Base-by-base conservation (phyloP, 2,329 filamentous ascomycete species). In the Penicillium oxalicum region DNA sequence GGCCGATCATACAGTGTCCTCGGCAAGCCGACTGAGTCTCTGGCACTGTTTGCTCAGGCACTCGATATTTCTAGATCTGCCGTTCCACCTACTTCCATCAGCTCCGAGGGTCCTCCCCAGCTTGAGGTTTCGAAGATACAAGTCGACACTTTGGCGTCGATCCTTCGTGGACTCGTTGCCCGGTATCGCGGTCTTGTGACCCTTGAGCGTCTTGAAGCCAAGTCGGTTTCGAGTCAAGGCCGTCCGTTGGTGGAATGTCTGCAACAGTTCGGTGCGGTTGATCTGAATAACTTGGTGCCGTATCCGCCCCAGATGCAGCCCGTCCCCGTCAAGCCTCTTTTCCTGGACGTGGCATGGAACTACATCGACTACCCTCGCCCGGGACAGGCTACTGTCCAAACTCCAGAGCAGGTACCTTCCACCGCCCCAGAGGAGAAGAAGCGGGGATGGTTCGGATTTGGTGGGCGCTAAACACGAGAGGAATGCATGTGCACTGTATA, bases 301-400 rank as follows among this genome's bases (percentile, higher is more conserved):
- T 96, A 91, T 68, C 93, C 93, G 9, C 91, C 91, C 1, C 87
- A 83, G 64, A 74, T 96, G 57, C 82, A 88, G 53, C 79, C 86
- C 1, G 82, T 97, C 35, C 90, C 93, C 0, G 86, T 95, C 45
- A 98, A 98, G 74, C 93, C 93, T 27, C 77, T 97, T 32, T 97
- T 97, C 76, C 81, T 97, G 50, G 93, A 98, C 64, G 86, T 95
- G 6, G 93, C 93, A 8, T 98, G 89, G 87, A 97, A 97, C 67
- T 97, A 96, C 66, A 91, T 98, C 53, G 83, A 89, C 42, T 98
- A 98, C 64, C 90, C 91, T 0, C 83, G 83, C 32, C 55, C 35
- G 3, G 45, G 42, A 36, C 38, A 57, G 29, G 50, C 61, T 28
- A 61, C 63, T 50, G 60, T 53, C 9, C 33, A 37, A 29, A 24